Evolutionary conservation across 345 rosid species (phyloP).

Genomic region (Eucalyptus tenuipes): DNA sequence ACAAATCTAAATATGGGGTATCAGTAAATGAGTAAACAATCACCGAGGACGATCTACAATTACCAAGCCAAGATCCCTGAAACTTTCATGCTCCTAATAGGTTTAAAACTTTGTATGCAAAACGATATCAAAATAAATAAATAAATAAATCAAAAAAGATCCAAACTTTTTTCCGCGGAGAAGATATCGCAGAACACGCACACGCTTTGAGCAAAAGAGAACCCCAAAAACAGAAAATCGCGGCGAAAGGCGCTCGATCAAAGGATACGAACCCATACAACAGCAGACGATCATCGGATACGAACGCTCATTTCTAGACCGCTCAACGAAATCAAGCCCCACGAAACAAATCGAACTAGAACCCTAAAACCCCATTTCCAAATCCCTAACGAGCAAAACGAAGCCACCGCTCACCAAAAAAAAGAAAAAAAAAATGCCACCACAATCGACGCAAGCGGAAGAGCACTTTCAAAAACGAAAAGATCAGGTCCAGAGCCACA

Average conservation of each 20-base stretch:
- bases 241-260: not conserved
- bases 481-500: not conserved
- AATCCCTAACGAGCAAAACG: not conserved
- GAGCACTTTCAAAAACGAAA: not conserved
- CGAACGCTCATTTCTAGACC: not conserved
- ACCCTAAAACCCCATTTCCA: not conserved
- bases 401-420: not conserved
- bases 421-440: not conserved
- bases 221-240: not conserved
- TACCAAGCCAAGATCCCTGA: not conserved
- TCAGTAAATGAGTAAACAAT: not conserved
- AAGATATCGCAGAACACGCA: not conserved
- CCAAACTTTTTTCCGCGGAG: too few relatives aligned
- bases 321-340: not conserved
- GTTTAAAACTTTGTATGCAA: too few relatives aligned
- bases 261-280: not conserved
- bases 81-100: not conserved
- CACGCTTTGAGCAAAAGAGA: not conserved
- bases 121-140: too few relatives aligned
- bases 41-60: not conserved
- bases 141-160: too few relatives aligned
- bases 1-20: not conserved
- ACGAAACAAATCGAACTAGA: not conserved
- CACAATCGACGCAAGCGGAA: not conserved
- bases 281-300: not conserved